These are phyloP conservation scores for Solanum verrucosum DNA, from an alignment of 257 asterid genomes.

Conservation along the genomic window DNA sequence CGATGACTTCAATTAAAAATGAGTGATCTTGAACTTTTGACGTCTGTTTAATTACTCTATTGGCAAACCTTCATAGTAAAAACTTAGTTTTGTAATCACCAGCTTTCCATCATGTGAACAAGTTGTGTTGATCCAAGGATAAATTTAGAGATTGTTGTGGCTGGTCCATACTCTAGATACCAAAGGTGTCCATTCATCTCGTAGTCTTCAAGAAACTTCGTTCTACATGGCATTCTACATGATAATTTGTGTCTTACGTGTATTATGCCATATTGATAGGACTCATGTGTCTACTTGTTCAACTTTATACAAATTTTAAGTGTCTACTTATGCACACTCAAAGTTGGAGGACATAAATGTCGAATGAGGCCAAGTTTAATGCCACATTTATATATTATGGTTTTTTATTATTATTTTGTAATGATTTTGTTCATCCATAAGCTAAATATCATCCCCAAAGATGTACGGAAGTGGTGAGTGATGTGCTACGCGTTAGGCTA, in stretches of 20 bases:
- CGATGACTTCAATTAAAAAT: background rate
- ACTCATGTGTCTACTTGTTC: background rate
- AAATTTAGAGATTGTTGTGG: background rate
- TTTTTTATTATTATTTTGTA: too few species aligned
- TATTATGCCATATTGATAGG: too few species aligned
- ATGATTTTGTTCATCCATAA: background rate
- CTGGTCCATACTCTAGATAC: background rate
- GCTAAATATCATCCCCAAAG: background rate
- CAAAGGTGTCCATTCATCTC: background rate
- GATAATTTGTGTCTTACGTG: background rate
- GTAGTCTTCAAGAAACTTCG: background rate
- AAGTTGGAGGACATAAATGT: too few species aligned
- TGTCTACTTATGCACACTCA: too few species aligned
- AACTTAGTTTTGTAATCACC: background rate
- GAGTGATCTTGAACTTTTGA: background rate
- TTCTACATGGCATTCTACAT: rapidly evolving
- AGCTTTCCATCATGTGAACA: background rate
- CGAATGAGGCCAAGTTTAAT: too few species aligned
- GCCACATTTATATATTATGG: background rate
- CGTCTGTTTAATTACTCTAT: background rate
- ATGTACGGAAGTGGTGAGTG: background rate
- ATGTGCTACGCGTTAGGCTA: background rate
- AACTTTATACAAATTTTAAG: too few species aligned
- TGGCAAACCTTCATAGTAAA: background rate
- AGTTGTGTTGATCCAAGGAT: background rate